phyloP scores from a whole-genome alignment of 495 filamentous ascomycete genomes.

The Trichoderma virens region DNA sequence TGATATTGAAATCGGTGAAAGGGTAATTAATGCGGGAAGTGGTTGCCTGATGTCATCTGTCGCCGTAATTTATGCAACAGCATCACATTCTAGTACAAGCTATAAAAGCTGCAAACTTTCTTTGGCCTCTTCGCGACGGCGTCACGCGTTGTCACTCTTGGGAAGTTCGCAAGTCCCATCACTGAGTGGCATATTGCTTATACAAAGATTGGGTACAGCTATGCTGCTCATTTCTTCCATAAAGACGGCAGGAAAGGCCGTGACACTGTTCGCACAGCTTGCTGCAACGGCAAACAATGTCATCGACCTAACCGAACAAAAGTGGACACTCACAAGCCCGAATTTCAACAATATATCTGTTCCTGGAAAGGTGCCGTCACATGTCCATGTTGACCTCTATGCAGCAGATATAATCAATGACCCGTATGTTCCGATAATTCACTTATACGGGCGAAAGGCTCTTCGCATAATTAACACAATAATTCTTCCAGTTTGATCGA shows the following conservation, averaged over 20 bases:
- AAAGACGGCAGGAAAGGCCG: not conserved
- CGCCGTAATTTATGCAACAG: too few species aligned
- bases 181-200: too few species aligned
- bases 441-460: not conserved
- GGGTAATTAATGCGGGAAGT: too few species aligned
- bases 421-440: constrained; percentile 31
- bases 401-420: constrained; percentile 47
- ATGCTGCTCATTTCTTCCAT: not conserved
- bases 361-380: constrained; percentile 53
- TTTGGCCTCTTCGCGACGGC: too few species aligned
- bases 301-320: constrained; percentile 41
- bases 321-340: constrained; percentile 50
- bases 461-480: constrained; percentile 24
- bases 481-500: constrained; percentile 21
- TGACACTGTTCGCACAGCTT: not conserved
- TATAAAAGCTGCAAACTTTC: too few species aligned
- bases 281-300: not conserved
- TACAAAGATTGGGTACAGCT: too few species aligned
- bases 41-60: too few species aligned
- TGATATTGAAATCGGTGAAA: too few species aligned
- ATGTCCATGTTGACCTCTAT: constrained; percentile 54
- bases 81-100: too few species aligned
- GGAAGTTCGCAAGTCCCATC: too few species aligned
- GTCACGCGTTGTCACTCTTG: too few species aligned
- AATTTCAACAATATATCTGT: constrained; percentile 44